Evolutionary conservation across 805 yeast genomes (phyloP).

Genomic region (Dipodascus albidus): DNA sequence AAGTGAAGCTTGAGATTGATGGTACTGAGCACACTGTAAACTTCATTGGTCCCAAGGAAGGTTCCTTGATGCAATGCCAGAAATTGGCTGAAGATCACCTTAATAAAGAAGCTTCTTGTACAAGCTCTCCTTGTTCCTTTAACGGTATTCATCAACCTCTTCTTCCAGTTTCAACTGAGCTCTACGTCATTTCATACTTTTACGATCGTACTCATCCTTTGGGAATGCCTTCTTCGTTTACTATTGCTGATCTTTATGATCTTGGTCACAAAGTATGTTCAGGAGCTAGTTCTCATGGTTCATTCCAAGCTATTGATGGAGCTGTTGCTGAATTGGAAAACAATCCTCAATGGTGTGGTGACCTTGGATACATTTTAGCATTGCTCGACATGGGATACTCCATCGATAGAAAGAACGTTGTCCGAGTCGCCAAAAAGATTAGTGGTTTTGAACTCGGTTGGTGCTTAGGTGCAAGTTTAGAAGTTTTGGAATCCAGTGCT

Average conservation of each 20-base stretch:
- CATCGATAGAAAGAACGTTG: slow-evolving; percentile 79
- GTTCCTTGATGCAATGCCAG: slow-evolving; percentile 81
- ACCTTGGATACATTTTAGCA: slow-evolving; percentile 81
- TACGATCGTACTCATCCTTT: slow-evolving; percentile 90
- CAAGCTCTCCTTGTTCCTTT: slow-evolving; percentile 77
- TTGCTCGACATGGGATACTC: slow-evolving; percentile 94
- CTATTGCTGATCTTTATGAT: slow-evolving; percentile 72
- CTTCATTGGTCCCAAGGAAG: slow-evolving; percentile 50
- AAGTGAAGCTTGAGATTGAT: slow-evolving; percentile 48
- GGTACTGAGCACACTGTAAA: slow-evolving; percentile 36
- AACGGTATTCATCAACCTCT: slow-evolving; percentile 97
- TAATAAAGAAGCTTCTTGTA: slow-evolving; percentile 74
- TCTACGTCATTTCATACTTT: slow-evolving; percentile 87
- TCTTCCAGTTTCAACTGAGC: slow-evolving; percentile 60
- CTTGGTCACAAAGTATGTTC: slow-evolving; percentile 76
- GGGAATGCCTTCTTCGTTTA: slow-evolving; percentile 88
- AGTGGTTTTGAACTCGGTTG: slow-evolving; percentile 90
- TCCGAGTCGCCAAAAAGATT: slow-evolving; percentile 84
- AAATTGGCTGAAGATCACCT: slow-evolving; percentile 69
- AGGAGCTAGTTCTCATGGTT: slow-evolving; percentile 68
- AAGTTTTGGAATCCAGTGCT: slow-evolving; percentile 45
- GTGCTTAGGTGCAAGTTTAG: slow-evolving; percentile 97
- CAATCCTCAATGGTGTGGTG: slow-evolving; percentile 93
- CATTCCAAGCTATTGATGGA: slow-evolving; percentile 54
- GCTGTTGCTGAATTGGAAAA: slow-evolving; percentile 53